These are phyloP conservation scores for Capsicum rhomboideum DNA, from an alignment of 257 asterid genomes.

Conservation along the genomic window DNA sequence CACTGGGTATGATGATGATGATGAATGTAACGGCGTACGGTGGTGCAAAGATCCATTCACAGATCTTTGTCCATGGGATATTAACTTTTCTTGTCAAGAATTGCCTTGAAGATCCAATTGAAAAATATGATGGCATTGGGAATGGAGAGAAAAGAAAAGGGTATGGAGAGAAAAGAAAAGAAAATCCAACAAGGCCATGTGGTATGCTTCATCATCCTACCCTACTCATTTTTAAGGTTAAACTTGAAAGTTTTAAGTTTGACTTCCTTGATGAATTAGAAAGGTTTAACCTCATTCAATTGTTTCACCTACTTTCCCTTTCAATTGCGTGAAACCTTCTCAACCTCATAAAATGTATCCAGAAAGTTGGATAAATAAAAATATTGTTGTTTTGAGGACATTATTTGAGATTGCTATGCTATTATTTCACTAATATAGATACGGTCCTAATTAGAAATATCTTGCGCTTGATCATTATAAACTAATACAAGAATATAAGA, in stretches of 20 bases:
- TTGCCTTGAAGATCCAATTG: not conserved
- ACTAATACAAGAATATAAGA: not conserved
- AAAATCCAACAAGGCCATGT: not conserved
- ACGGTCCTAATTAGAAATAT: not conserved
- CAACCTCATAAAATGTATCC: not conserved
- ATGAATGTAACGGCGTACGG: not conserved
- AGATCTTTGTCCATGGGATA: not conserved
- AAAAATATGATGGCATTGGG: not conserved
- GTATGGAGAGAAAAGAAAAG: not conserved
- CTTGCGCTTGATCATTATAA: not conserved
- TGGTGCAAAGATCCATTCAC: not conserved
- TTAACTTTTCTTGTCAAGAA: not conserved
- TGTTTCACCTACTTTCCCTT: not conserved
- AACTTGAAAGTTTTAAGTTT: not conserved
- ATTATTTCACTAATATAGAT: not conserved
- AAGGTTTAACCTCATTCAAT: not conserved
- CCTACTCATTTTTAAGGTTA: not conserved
- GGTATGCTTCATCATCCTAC: not conserved
- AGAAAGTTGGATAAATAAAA: not conserved
- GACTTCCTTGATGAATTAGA: not conserved
- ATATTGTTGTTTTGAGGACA: not conserved
- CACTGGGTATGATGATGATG: no score
- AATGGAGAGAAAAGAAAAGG: not conserved
- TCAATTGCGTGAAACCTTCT: not conserved
- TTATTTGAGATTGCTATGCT: not conserved